Conservation (phyloP, 768 basidiomycete genomes). For the Tulasnella sp. region DNA sequence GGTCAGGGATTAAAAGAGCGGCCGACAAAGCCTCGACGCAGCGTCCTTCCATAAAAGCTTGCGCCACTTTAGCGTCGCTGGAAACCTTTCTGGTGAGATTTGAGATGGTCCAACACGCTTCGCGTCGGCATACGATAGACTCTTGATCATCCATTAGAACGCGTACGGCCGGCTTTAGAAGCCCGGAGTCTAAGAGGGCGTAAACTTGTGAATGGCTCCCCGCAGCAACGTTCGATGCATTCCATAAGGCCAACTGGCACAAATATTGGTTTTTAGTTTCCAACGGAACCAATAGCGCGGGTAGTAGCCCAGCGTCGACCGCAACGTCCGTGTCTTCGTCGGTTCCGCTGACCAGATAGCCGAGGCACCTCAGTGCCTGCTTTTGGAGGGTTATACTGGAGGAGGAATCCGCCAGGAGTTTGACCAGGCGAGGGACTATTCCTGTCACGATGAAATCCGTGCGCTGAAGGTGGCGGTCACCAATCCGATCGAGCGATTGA, state of each 20-base stretch:
- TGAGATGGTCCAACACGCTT: neutral
- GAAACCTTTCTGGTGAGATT: neutral
- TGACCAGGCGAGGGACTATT: neutral
- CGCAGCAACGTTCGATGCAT: neutral
- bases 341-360: neutral
- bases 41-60: neutral
- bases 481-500: neutral
- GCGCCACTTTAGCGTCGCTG: neutral
- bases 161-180: no score
- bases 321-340: neutral
- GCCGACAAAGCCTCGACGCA: neutral
- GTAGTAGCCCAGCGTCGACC: neutral
- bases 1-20: neutral
- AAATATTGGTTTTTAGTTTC: neutral
- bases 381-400: neutral
- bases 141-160: neutral
- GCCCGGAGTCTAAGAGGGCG: neutral
- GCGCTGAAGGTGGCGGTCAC: neutral
- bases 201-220: neutral
- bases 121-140: neutral
- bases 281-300: neutral
- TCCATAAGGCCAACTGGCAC: neutral
- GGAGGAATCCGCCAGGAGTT: neutral
- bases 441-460: no score
- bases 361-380: neutral